A percentile compares a stretch with the other conserved stretches of the same genome.
Conservation (phyloP, 805 yeast species). For the Trichomonascus vanleenenianus region DNA sequence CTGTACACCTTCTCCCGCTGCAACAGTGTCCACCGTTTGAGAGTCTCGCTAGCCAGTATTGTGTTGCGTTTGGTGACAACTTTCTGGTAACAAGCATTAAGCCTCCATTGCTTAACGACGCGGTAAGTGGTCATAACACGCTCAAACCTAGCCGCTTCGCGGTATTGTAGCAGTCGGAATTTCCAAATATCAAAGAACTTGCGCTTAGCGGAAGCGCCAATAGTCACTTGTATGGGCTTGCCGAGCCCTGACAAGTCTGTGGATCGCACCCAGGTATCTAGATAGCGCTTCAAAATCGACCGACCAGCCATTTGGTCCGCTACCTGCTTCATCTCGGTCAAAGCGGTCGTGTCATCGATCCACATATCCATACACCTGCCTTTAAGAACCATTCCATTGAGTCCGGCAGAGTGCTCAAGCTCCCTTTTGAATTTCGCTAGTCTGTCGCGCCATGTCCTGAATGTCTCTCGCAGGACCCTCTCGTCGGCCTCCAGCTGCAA, state of each 20-base stretch:
- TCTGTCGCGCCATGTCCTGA: too few relatives aligned
- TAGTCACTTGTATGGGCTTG: neutral
- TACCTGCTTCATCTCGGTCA: neutral
- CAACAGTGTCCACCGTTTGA: slow-evolving; percentile 8
- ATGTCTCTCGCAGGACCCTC: too few relatives aligned
- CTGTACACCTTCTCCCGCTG: slow-evolving; percentile 5
- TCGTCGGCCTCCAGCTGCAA: too few relatives aligned
- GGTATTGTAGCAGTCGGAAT: neutral
- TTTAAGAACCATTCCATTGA: too few relatives aligned
- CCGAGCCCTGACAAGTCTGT: neutral
- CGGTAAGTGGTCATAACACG: slow-evolving; percentile 7
- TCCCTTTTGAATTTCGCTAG: too few relatives aligned
- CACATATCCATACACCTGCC: neutral
- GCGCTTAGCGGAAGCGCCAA: neutral
- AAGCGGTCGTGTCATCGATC: neutral
- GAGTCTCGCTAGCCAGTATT: slow-evolving; percentile 1
- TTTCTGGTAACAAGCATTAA: neutral
- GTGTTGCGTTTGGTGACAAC: neutral
- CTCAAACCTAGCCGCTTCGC: slow-evolving; percentile 13
- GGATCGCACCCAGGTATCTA: neutral
- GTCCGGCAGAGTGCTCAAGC: too few relatives aligned
- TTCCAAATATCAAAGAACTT: slow-evolving; percentile 7
- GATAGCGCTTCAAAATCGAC: neutral
- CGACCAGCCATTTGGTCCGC: slow-evolving; percentile 3
- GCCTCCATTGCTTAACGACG: slow-evolving; percentile 11